Evolutionary conservation across 2,329 filamentous ascomycete species (phyloP), one percentile per base, ranked within the genome.

Genomic region (Amphichorda felina): DNA sequence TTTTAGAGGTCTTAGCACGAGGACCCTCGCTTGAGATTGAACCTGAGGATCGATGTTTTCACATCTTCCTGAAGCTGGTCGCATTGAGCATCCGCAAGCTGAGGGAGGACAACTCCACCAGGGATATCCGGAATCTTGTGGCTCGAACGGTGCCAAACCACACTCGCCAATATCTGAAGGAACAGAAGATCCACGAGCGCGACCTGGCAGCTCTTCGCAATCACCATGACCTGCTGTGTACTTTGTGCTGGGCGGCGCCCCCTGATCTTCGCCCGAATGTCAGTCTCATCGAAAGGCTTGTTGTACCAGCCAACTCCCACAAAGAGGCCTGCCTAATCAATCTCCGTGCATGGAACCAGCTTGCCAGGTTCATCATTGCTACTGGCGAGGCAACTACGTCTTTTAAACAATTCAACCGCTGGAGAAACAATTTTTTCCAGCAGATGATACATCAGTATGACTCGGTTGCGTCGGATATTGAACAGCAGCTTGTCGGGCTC

Each of bases 221-320:
- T 40, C 78, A 82, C 40, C 77, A 82, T 39, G 77, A 82, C 49
- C 65, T 82, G 29, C 60, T 82, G 4, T 75, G 71, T 43, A 78
- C 75, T 1, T 59, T 82, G 4, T 82, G 72, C 48, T 82, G 75
- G 75, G 72, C 70, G 5, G 64, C 72, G 2, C 75, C 76, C 8
- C 49, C 61, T 2, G 64, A 68, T 3, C 46, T 72, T 33, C 65
- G 75, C 7, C 74, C 72, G 4, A 60, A 60, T 5, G 54, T 70
- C 2, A 61, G 66, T 37, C 57, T 73, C 15, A 65, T 82, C 9
- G 70, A 78, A 49, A 63, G 70, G 36, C 61, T 82, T 2, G 72
- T 82, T 3, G 51, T 59, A 14, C 71, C 75, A 1, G 66, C 63
- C 15, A 71, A 59, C 38, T 79, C 77, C 8, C 78, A 82, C 48